phyloP scores from a whole-genome alignment of 2,329 filamentous ascomycete species.

The Alternaria sp. region DNA sequence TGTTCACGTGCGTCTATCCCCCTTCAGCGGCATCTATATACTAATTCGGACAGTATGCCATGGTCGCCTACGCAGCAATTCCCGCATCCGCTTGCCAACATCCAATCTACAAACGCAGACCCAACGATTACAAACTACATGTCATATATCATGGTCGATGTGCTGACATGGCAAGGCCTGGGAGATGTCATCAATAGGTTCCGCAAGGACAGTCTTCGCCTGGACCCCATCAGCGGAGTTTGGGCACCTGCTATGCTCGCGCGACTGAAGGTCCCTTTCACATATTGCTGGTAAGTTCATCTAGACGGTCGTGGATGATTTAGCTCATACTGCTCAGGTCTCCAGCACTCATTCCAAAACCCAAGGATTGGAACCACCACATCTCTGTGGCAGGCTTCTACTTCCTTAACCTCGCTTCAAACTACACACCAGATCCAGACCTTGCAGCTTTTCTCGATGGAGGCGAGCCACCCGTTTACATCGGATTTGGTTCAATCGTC shows the following conservation, averaged over 20 bases:
- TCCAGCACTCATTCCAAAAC: conserved; percentile 56
- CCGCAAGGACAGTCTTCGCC: conserved; percentile 74
- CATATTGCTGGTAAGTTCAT: conserved; percentile 78
- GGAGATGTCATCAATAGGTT: conserved; percentile 93
- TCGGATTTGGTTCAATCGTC: conserved; percentile 55
- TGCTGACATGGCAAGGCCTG: conserved; percentile 92
- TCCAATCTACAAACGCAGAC: conserved; percentile 79
- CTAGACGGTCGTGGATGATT: neutral
- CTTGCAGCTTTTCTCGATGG: conserved; percentile 51
- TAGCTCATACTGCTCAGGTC: conserved; percentile 35
- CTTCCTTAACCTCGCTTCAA: conserved; percentile 52
- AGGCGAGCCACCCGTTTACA: conserved; percentile 54
- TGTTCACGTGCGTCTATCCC: conserved; percentile 76
- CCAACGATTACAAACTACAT: conserved; percentile 81
- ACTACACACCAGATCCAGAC: conserved; percentile 51
- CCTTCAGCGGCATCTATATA: neutral
- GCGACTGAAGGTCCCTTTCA: conserved; percentile 80
- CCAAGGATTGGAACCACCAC: conserved; percentile 55
- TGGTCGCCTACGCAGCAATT: conserved; percentile 88
- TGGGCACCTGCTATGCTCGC: conserved; percentile 84
- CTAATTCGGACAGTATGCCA: conserved; percentile 70
- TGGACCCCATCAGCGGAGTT: conserved; percentile 80
- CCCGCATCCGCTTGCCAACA: conserved; percentile 85
- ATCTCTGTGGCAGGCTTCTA: conserved; percentile 54
- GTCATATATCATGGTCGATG: conserved; percentile 84